A percentile compares a stretch with the other conserved stretches of the same genome.
Conservation (phyloP, 2,329 filamentous ascomycete genomes). For the Fusarium palustre region DNA sequence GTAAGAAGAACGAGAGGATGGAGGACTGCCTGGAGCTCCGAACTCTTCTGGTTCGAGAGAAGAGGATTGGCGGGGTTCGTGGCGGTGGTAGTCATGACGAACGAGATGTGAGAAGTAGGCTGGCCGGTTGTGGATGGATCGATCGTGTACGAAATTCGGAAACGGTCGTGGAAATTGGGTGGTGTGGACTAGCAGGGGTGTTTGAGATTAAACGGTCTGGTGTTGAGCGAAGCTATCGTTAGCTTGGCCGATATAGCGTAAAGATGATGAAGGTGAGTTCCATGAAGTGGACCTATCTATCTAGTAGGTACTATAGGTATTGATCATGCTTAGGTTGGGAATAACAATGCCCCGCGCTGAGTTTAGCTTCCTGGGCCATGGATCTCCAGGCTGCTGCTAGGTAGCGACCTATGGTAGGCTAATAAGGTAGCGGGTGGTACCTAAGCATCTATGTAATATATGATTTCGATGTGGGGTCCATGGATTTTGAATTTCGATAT, state of each 20-base stretch:
- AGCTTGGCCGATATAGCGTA: conserved; percentile 12
- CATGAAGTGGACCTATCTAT: not conserved
- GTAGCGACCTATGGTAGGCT: not conserved
- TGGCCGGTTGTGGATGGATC: not conserved
- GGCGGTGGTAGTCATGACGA: conserved; percentile 61
- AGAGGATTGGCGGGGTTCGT: conserved; percentile 63
- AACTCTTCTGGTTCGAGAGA: conserved; percentile 73
- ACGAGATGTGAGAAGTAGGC: conserved; percentile 30
- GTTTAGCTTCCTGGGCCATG: not conserved
- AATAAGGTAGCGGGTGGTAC: not conserved
- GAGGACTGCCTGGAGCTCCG: conserved; percentile 83
- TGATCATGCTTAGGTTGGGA: conserved; percentile 2
- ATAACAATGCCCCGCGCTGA: conserved; percentile 35
- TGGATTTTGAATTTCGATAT: not conserved
- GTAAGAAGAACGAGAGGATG: conserved; percentile 96
- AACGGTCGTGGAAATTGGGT: not conserved
- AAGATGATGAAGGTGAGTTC: conserved; percentile 19
- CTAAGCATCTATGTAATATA: not conserved
- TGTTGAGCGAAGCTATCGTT: conserved; percentile 25
- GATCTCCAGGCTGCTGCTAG: not conserved
- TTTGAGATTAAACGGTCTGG: conserved; percentile 2
- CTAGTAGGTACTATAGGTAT: not conserved
- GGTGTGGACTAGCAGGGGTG: not conserved
- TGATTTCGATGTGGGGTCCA: conserved; percentile 19
- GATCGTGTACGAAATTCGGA: not conserved